Evolutionary conservation across 2,329 filamentous ascomycete genomes (phyloP), one percentile per base, ranked within the genome.

Genomic region (Cadophora malorum): DNA sequence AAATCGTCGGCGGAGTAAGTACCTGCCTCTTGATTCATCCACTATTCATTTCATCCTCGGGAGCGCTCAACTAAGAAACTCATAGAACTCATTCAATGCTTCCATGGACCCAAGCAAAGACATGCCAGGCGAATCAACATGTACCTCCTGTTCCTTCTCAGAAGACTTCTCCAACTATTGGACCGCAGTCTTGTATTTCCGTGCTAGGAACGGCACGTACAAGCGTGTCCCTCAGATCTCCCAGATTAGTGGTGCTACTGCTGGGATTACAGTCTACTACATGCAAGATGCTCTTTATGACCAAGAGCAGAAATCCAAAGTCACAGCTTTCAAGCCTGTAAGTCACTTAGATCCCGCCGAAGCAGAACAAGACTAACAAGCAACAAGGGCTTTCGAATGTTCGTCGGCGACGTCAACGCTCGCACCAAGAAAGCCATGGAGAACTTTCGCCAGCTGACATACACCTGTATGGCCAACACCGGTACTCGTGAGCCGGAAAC

Each of bases 381-480:
- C 28, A 23, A 19, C 19, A 73, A 59, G 63, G 63, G 63, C 14
- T 65, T 65, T 41, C 78, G 80, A 31, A 82, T 82, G 80, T 79
- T 82, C 49, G 75, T 82, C 58, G 81, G 81, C 35, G 78, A 82
- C 60, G 75, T 78, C 14, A 69, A 75, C 21, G 79, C 78, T 31
- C 74, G 77, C 21, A 81, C 74, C 38, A 76, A 77, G 62, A 77
- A 75, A 14, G 67, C 81, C 45, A 77, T 80, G 8, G 74, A 75
- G 50, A 77, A 77, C 33, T 82, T 80, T 71, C 78, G 79, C 50
- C 80, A 82, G 67, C 76, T 82, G 52, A 82, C 80, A 6, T 82
- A 80, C 71, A 82, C 80, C 1, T 82, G 81, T 66, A 74, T 82
- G 45, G 71, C 81, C 47, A 76, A 76, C 50, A 69, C 74, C 35